phyloP scores from a whole-genome alignment of 345 rosid species.

The Melastoma malabathricum region DNA sequence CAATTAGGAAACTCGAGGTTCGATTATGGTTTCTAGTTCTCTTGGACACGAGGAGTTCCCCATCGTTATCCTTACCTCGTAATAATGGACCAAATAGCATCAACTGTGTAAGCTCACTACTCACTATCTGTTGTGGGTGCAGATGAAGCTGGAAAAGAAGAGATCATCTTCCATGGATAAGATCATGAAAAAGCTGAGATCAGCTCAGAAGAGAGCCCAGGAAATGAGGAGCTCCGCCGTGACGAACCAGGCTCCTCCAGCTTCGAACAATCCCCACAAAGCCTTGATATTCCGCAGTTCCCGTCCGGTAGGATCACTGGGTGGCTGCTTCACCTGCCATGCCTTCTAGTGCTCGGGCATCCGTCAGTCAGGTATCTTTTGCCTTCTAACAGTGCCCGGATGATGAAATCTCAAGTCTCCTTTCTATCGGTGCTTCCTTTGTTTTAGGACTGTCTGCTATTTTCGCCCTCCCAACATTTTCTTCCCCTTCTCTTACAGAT shows the following conservation, averaged over 20 bases:
- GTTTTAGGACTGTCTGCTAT: too few relatives aligned
- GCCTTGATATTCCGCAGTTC: constrained; percentile 33
- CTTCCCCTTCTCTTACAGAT: too few relatives aligned
- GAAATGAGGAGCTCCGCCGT: constrained; percentile 73
- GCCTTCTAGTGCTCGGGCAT: constrained; percentile 32
- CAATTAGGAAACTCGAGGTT: constrained; percentile 91
- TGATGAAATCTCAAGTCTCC: not conserved
- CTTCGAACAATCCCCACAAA: constrained; percentile 28
- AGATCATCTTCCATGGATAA: constrained; percentile 84
- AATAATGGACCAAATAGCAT: too few relatives aligned
- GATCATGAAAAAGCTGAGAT: constrained; percentile 77
- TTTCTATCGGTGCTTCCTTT: too few relatives aligned
- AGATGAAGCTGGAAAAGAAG: constrained; percentile 98
- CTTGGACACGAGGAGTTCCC: too few relatives aligned
- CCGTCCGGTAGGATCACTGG: constrained; percentile 51
- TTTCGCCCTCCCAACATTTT: too few relatives aligned
- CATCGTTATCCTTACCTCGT: too few relatives aligned
- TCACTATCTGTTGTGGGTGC: constrained; percentile 6
- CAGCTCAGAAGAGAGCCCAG: constrained; percentile 91
- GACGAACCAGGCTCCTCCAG: constrained; percentile 34
- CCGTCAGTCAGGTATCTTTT: constrained; percentile 6
- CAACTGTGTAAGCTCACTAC: too few relatives aligned
- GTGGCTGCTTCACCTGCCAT: constrained; percentile 86
- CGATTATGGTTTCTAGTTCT: constrained; percentile 8
- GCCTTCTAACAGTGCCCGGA: not conserved